A percentile compares a stretch with the other conserved stretches of the same genome.
These are phyloP conservation scores for Wickerhamiella sergipiensis DNA, from an alignment of 805 yeast genomes.

Conservation along the genomic window DNA sequence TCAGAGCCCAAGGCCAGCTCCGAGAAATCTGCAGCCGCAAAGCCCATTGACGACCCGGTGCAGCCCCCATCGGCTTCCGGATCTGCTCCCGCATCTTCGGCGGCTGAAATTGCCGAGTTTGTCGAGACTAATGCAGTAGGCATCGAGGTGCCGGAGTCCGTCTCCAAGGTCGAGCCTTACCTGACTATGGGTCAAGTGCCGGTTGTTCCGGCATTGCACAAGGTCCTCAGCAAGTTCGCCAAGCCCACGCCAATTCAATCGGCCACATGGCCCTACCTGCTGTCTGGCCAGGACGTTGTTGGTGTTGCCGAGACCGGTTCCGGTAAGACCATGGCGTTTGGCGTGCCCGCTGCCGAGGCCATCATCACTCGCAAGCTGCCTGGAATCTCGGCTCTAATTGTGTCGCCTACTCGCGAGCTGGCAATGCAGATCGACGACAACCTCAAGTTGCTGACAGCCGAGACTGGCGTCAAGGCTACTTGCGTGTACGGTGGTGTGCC, in stretches of 20 bases:
- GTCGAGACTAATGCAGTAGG: constrained; percentile 30
- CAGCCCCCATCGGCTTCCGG: not conserved
- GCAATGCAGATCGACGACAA: constrained; percentile 90
- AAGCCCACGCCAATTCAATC: constrained; percentile 95
- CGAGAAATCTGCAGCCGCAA: not conserved
- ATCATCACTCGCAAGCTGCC: constrained; percentile 31
- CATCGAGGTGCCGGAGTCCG: constrained; percentile 42
- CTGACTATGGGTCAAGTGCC: constrained; percentile 51
- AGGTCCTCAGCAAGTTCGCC: constrained; percentile 57
- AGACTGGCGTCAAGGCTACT: constrained; percentile 52
- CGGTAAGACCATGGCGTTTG: constrained; percentile 94
- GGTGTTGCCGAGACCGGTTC: constrained; percentile 99
- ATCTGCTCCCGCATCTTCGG: not conserved
- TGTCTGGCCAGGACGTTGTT: constrained; percentile 68
- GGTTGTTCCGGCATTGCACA: constrained; percentile 41
- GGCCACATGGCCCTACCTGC: constrained; percentile 83
- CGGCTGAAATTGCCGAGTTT: not conserved
- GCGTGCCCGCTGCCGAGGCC: constrained; percentile 87
- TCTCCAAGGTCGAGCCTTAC: constrained; percentile 42
- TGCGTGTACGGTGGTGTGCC: constrained; percentile 97
- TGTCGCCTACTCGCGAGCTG: constrained; percentile 95
- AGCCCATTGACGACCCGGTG: not conserved
- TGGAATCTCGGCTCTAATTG: constrained; percentile 63
- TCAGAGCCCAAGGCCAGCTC: constrained; percentile 9
- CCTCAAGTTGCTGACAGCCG: constrained; percentile 46